A percentile compares a stretch with the other conserved stretches of the same genome.
Conservation (phyloP, 176 grass and related monocot species). For the Saccharum officinarum region DNA sequence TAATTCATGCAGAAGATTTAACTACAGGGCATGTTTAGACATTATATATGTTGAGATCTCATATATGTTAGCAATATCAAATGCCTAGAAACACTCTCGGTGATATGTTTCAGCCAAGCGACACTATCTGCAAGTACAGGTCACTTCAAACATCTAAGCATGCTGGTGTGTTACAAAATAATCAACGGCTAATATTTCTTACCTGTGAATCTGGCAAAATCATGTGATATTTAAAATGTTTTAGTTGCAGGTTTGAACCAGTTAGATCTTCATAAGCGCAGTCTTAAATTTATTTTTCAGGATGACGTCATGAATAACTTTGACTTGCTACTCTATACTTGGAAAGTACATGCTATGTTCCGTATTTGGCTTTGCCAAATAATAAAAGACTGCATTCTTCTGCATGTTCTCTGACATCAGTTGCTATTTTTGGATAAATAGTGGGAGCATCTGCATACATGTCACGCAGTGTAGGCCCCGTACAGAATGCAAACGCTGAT, state of each 20-base stretch:
- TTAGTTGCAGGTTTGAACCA: not conserved
- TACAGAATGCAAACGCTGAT: not conserved
- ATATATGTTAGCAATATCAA: not conserved
- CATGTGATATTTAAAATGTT: not conserved
- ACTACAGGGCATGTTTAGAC: not conserved
- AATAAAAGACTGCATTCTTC: not conserved
- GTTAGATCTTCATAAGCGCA: not conserved
- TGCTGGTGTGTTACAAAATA: not conserved
- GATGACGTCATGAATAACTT: not conserved
- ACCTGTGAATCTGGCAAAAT: not conserved
- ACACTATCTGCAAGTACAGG: not conserved
- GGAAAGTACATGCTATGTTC: not conserved
- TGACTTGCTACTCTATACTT: not conserved
- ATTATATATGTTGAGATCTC: not conserved
- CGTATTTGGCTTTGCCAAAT: not conserved
- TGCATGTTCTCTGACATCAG: not conserved
- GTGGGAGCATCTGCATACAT: not conserved
- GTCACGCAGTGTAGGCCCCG: not conserved
- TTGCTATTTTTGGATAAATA: constrained; percentile 4
- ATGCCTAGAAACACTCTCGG: not conserved
- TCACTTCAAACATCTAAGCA: not conserved
- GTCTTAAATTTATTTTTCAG: constrained; percentile 6
- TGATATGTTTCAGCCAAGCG: not conserved
- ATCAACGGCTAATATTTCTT: not conserved
- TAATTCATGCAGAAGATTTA: not conserved